Base-by-base conservation (phyloP, 129 eudicot genomes). In the Chrysanthemum makinoi region DNA sequence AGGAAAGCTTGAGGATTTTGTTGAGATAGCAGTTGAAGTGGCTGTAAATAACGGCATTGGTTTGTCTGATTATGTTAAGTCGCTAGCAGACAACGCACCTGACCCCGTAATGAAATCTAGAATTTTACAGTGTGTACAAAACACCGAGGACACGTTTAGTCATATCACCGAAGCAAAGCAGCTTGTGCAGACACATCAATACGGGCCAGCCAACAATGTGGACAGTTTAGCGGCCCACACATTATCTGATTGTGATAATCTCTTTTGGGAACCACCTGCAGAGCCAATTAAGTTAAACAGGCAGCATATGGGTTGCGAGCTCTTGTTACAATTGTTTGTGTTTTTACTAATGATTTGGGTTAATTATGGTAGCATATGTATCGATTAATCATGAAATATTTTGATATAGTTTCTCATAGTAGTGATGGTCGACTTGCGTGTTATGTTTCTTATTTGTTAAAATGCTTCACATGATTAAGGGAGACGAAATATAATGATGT, bases 251-350 rank as follows among this genome's bases (percentile, higher is more conserved):
- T 70, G 75, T 56, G 65, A 39, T 19, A 39, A 70, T 18, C 56
- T 53, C 18, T 70, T 70, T 57, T 18, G 12, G 20, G 13, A 11
- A 56, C 75, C 75, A 39, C 6, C 39, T 18, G 43, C 10, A 13
- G 65, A 70, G 18, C 74, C 63, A 12, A 20, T 33, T 10, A 61
- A 68, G 24, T n/a, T 68, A 26, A 68, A 50, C 61, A 68, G 51
- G 47, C 46, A 53, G 14, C 56, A 14, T 5, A 68, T 22, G 3
- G 2, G 61, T 68, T 51, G 9, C 16, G 9, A 53, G 15, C 5
- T 50, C 72, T 68, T 48, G 2, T 51, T 15, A 5, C 10, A 26
- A 68, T 68, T 68, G 44, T 35, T 35, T 2, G 0, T 4, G 44
- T 35, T 6, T 35, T 35, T 35, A 35, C 44, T 35, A 35, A 35